phyloP scores from a whole-genome alignment of 1,139 yeast species.

The Magnusiomyces starmeri region DNA sequence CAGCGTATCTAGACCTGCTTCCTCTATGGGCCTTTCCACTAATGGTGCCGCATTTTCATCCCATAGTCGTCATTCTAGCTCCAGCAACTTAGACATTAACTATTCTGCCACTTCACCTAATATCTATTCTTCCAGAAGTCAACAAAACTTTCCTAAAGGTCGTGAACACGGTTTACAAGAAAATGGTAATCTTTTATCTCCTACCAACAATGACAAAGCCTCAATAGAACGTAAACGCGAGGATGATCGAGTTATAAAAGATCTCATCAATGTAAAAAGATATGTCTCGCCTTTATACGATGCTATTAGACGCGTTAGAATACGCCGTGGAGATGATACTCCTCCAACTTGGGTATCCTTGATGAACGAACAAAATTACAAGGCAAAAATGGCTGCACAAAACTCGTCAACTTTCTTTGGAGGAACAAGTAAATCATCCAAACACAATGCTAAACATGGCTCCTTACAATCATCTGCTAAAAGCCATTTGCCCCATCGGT shows the following conservation, averaged over 20 bases:
- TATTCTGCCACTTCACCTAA: too few relatives aligned
- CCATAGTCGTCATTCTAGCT: too few relatives aligned
- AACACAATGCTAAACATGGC: not conserved
- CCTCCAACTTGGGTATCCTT: conserved; percentile 6
- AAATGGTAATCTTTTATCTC: conserved; percentile 8
- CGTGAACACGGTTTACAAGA: not conserved
- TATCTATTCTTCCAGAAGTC: too few relatives aligned
- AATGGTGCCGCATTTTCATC: too few relatives aligned
- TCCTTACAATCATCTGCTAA: not conserved
- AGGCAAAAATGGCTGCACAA: conserved; percentile 8
- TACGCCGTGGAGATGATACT: not conserved
- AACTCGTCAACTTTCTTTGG: not conserved
- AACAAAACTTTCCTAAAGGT: too few relatives aligned
- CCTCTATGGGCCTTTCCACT: too few relatives aligned
- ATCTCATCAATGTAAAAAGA: conserved; percentile 61
- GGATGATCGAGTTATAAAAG: conserved; percentile 68
- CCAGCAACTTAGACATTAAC: too few relatives aligned
- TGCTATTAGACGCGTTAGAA: conserved; percentile 42
- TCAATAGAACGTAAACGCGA: conserved; percentile 54
- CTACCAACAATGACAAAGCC: conserved; percentile 9
- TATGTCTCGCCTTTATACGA: conserved; percentile 63
- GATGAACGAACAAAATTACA: conserved; percentile 11
- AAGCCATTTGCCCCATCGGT: not conserved
- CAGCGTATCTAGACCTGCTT: too few relatives aligned
- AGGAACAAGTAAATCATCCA: too few relatives aligned